Base-by-base conservation (phyloP, 2,329 filamentous ascomycete species). In the Arthrobotrys sphaeroides region DNA sequence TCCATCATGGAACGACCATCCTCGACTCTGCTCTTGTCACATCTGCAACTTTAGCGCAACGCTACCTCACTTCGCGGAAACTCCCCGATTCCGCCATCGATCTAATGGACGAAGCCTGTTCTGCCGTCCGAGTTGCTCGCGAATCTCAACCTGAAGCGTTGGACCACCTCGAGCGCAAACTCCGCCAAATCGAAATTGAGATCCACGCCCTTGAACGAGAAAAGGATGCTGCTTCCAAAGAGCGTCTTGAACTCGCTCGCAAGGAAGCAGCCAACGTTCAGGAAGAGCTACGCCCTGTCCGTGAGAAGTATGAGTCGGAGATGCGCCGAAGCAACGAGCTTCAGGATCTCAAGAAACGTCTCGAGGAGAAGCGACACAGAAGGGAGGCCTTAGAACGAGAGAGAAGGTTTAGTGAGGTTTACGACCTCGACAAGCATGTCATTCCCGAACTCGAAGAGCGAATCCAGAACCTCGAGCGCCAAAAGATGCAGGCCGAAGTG, bases 71-170 rank as follows among this genome's bases (percentile, higher is more conserved):
- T 0, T 90, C 91, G 57, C 88, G 95, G 79, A 89, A 95, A 81
- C 88, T 99, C 77, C 95, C 95, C 1, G 95, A 99, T 83, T 99
- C 95, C 2, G 95, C 95, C 20, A 96, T 99, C 75, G 95, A 99
- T 82, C 85, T 99, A 53, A 91, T 99, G 75, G 95, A 99, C 80
- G 95, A 99, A 83, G 95, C 95, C 38, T 94, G 95, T 0, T 94
- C 95, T 0, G 95, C 95, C n/a, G 95, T 99, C 73, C 89, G 93
- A 68, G 96, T 99, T 24, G 93, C 94, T 33, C 89, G 95, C 79
- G 95, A 99, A 84, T 99, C 95, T 1, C 94, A 98, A 80, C 95
- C 95, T 1, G 95, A 99, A 84, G 90, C 94, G 31, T 91, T 99
- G 61, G 95, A 99, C 84, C 97, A 92, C 61, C 87, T 99, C 62